phyloP scores from a whole-genome alignment of 2,329 filamentous ascomycete genomes.

The Raffaelea deltoideospora region DNA sequence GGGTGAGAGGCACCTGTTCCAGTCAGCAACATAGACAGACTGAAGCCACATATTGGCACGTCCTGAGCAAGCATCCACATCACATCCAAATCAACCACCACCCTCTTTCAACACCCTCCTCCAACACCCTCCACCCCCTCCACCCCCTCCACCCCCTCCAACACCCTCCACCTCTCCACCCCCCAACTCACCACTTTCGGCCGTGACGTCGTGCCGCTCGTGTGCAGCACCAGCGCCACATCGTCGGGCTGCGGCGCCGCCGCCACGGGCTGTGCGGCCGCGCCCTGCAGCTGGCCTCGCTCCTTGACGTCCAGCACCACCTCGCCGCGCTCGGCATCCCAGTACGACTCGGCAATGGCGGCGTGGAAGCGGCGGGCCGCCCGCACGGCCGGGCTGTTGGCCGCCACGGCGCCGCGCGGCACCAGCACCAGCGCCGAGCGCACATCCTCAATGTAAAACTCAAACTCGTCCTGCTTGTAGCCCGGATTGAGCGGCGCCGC shows the following conservation, averaged over 20 bases:
- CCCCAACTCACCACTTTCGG: constrained; percentile 78
- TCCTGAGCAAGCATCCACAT: too few species aligned
- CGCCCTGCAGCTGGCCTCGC: constrained; percentile 44
- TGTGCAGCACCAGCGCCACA: constrained; percentile 68
- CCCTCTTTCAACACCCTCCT: too few species aligned
- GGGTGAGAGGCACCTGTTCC: constrained; percentile 63
- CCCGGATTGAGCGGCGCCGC: constrained; percentile 77
- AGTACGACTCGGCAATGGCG: constrained; percentile 78
- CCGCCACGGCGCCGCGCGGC: constrained; percentile 51
- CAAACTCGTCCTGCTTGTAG: constrained; percentile 82
- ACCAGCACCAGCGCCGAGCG: constrained; percentile 67
- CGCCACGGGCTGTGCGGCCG: constrained; percentile 22
- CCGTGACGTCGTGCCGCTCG: constrained; percentile 69
- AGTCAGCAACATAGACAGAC: too few species aligned
- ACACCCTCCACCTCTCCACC: too few species aligned
- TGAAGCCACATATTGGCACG: too few species aligned
- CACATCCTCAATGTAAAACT: constrained; percentile 83
- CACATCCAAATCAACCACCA: too few species aligned
- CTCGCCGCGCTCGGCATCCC: constrained; percentile 47
- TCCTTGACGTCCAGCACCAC: constrained; percentile 70
- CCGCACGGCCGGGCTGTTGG: constrained; percentile 55
- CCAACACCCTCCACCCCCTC: too few species aligned
- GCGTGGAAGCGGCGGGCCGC: constrained; percentile 67
- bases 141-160: too few species aligned
- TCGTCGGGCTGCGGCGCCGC: constrained; percentile 53